Percentiles rank a stretch among this genome's conserved stretches.
These are phyloP conservation scores for Coemansia sp. DNA, from an alignment of 192 early-diverging fungal genomes.

Conservation along the genomic window DNA sequence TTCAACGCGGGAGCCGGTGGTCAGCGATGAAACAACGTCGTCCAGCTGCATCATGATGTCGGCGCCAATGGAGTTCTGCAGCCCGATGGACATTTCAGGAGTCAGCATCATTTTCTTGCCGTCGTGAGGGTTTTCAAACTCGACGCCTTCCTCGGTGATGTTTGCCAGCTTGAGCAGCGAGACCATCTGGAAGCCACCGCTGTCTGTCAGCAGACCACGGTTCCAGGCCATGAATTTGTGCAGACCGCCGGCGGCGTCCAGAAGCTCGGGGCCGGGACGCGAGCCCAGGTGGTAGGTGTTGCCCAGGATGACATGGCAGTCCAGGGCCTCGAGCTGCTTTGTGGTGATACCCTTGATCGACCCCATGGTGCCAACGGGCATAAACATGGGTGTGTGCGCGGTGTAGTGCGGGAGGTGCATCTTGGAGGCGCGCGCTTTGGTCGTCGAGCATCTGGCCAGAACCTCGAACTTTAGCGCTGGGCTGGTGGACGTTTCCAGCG, in stretches of 20 bases:
- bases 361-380: constrained; percentile 87
- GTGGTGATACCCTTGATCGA: constrained; percentile 81
- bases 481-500: constrained; percentile 41
- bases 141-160: constrained; percentile 83
- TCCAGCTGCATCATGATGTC: constrained; percentile 94
- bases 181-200: constrained; percentile 89
- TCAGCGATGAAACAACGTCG: constrained; percentile 83
- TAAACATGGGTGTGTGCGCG: constrained; percentile 81
- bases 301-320: constrained; percentile 83
- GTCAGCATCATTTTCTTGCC: constrained; percentile 79
- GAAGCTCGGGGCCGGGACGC: constrained; percentile 70
- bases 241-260: constrained; percentile 73
- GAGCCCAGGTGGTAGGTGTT: constrained; percentile 85
- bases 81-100: constrained; percentile 80
- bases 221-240: constrained; percentile 82
- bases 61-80: constrained; percentile 85
- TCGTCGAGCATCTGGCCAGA: constrained; percentile 74
- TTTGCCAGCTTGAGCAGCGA: constrained; percentile 79
- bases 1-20: constrained; percentile 77
- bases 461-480: constrained; percentile 74
- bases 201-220: constrained; percentile 77
- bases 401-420: constrained; percentile 80
- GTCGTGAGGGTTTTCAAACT: constrained; percentile 84
- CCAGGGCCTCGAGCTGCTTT: constrained; percentile 68
- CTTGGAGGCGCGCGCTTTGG: constrained; percentile 74